A percentile compares a stretch with the other conserved stretches of the same genome.
Conservation (phyloP, 768 basidiomycete genomes). For the Trametes cingulata region DNA sequence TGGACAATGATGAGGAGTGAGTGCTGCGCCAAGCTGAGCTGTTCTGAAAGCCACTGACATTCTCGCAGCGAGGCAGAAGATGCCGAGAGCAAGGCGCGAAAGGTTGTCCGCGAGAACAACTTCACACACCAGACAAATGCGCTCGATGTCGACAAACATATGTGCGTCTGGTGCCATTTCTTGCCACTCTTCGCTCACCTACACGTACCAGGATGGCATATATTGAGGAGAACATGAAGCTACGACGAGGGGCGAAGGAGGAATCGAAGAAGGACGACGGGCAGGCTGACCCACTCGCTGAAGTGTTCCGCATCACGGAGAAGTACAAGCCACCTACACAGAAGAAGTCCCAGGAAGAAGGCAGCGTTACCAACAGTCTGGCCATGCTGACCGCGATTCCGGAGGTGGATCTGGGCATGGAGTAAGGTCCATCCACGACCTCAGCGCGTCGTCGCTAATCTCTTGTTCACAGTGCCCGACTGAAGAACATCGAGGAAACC, state of each 20-base stretch:
- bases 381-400: slow-evolving; percentile 98
- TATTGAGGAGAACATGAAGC: slow-evolving; percentile 90
- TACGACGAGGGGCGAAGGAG: slow-evolving; percentile 60
- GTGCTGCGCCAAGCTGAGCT: slow-evolving; percentile 25
- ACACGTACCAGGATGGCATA: slow-evolving; percentile 82
- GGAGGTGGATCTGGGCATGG: slow-evolving; percentile 97
- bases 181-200: background rate
- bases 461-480: slow-evolving; percentile 59
- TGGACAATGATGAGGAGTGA: slow-evolving; percentile 62
- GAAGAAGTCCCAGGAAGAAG: slow-evolving; percentile 67
- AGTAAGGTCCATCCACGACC: slow-evolving; percentile 54
- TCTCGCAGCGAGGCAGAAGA: slow-evolving; percentile 57
- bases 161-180: slow-evolving; percentile 52
- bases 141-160: slow-evolving; percentile 97
- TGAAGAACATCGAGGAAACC: slow-evolving; percentile 96
- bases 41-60: background rate
- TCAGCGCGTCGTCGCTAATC: background rate
- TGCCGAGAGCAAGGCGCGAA: slow-evolving; percentile 68
- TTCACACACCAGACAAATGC: slow-evolving; percentile 98
- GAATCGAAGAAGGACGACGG: slow-evolving; percentile 45
- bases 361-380: slow-evolving; percentile 89
- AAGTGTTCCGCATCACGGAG: slow-evolving; percentile 72
- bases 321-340: slow-evolving; percentile 56
- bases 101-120: slow-evolving; percentile 81
- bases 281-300: slow-evolving; percentile 72